These are phyloP conservation scores for Vicia villosa DNA, from an alignment of 306 rosid genomes.

Conservation along the genomic window DNA sequence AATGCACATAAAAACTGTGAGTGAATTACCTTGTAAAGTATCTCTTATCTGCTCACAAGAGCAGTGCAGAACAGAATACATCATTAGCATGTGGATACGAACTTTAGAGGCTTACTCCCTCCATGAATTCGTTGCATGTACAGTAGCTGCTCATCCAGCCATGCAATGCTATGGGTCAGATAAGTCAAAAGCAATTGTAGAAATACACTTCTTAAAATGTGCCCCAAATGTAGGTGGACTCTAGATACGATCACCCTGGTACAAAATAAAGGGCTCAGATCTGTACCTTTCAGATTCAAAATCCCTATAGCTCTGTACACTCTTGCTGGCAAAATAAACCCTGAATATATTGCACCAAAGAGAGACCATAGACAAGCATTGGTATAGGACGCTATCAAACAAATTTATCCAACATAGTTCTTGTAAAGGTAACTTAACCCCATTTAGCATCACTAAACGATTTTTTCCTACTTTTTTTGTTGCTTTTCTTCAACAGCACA, in stretches of 20 bases:
- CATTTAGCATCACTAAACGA: conserved; percentile 58
- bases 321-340: conserved; percentile 20
- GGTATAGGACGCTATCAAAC: conserved; percentile 16
- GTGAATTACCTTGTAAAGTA: conserved; percentile 29
- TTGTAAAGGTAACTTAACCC: conserved; percentile 47
- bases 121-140: conserved; percentile 18
- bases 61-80: conserved; percentile 19
- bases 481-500: conserved; percentile 64
- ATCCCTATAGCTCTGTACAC: conserved; percentile 45
- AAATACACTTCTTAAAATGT: conserved; percentile 17
- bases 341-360: conserved; percentile 31
- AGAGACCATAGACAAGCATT: conserved; percentile 21
- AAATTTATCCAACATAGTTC: conserved; percentile 26
- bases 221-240: conserved; percentile 31
- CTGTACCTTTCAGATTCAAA: conserved; percentile 29
- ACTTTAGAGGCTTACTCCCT: conserved; percentile 25
- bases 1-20: neutral
- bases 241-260: conserved; percentile 37
- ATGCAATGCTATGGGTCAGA: conserved; percentile 20
- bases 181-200: conserved; percentile 20
- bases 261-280: conserved; percentile 41
- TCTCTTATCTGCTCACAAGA: conserved; percentile 8
- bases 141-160: conserved; percentile 38
- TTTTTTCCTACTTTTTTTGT: conserved; percentile 45
- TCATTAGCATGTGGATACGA: conserved; percentile 11